Base-by-base conservation (phyloP, 192 early-diverging fungal species). In the Oehlia diaphana region DNA sequence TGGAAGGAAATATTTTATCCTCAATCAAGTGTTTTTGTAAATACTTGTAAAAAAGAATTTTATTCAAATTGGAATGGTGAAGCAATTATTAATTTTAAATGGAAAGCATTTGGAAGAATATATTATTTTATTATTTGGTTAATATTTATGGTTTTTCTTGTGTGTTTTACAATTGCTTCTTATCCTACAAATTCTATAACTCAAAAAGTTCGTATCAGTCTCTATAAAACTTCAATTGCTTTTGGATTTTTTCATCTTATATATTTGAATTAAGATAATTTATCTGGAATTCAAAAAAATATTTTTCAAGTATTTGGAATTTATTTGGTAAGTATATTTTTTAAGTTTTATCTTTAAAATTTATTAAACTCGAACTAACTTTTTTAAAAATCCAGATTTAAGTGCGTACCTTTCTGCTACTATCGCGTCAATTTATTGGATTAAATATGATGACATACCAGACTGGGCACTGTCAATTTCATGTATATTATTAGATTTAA, bases 41-140 rank as follows among this genome's bases (percentile, higher is more conserved):
- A 19, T 12, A 9, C 6, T 9, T 47, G 28, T 4, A 5, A 23
- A 12, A 33, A 12, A 26, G 53, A 62, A 5, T 13, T 74, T 9
- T 74, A 61, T 35, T 37, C 14, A 58, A 23, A 8, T 23, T 74
- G 53, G 53, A 62, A 74, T 58, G 72, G 47, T 4, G 49, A 74
- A 74, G 50, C 50, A 58, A 26, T 74, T 31, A n/a, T 74, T 16
- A 58, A 74, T 74, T 74, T 74, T 39, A 74, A 74, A 21, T 74
- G 72, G 72, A 16, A 74, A 9, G 35, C 8, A 2, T 74, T 58
- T 35, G 72, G 53, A 31, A 31, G 21, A 9, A 19, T 9, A n/a
- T 61, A 61, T 62, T 74, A 35, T 35, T 13, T 53, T 6, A 14
- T 28, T 28, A 74, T 58, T 62, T 74, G 72, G 53, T 16, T 19